phyloP scores from a whole-genome alignment of 108 stramenopile species.

The Aureococcus anophagefferens region DNA sequence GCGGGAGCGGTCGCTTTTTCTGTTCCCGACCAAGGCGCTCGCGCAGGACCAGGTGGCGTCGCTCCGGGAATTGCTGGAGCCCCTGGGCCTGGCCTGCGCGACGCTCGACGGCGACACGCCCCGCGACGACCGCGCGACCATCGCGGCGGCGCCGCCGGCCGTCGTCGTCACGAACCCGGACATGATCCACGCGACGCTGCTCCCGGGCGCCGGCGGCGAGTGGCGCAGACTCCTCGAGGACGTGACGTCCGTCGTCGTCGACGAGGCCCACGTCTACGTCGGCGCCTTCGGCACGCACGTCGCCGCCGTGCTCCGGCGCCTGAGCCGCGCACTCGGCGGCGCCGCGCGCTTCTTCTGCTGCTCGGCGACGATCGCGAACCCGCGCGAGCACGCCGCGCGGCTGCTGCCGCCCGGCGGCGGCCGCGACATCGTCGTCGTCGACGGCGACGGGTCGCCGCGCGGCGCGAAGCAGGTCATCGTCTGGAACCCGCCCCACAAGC shows the following conservation, averaged over 20 bases:
- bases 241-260: constrained; percentile 72
- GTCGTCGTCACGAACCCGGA: constrained; percentile 93
- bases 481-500: constrained; percentile 71
- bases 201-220: constrained; percentile 66
- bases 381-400: constrained; percentile 62
- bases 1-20: no score
- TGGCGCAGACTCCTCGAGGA: constrained; percentile 51
- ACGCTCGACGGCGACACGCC: constrained; percentile 67
- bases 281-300: constrained; percentile 95
- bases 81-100: neutral
- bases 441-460: constrained; percentile 66
- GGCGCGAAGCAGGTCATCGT: constrained; percentile 66
- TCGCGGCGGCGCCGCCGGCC: constrained; percentile 48
- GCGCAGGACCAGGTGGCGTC: constrained; percentile 91
- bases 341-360: constrained; percentile 63
- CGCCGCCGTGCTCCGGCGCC: constrained; percentile 71
- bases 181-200: constrained; percentile 80
- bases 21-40: constrained; percentile 94
- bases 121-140: constrained; percentile 50
- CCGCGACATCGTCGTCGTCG: constrained; percentile 45
- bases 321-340: constrained; percentile 59
- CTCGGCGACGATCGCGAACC: constrained; percentile 81
- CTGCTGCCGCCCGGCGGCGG: constrained; percentile 46
- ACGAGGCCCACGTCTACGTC: constrained; percentile 81
- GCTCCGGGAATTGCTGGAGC: constrained; percentile 38